Evolutionary conservation across 148 eudicot genomes (phyloP).

Genomic region (Vaccinium corymbosum): DNA sequence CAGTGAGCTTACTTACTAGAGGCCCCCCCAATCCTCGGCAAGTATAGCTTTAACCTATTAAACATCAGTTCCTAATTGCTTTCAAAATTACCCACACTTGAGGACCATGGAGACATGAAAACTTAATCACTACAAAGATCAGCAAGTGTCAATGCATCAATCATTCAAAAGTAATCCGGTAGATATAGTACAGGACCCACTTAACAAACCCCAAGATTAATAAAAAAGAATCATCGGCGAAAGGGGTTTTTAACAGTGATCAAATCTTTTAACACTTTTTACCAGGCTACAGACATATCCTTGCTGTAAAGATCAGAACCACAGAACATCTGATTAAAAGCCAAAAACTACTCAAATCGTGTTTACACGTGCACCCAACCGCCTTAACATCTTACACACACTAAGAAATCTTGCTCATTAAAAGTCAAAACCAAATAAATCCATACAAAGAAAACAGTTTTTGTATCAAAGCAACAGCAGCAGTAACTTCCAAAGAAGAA

Average conservation of each 20-base stretch:
- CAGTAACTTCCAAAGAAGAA: neutral
- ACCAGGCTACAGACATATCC: neutral
- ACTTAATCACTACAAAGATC: neutral
- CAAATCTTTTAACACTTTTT: neutral
- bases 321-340: constrained; percentile 8
- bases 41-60: neutral
- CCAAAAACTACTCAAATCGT: neutral
- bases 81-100: too few species aligned
- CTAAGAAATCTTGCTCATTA: neutral
- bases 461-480: neutral
- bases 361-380: constrained; percentile 9
- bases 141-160: neutral
- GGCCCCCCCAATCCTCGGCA: neutral
- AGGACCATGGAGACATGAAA: too few species aligned
- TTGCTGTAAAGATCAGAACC: constrained; percentile 8
- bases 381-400: neutral
- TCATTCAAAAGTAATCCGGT: neutral
- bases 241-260: neutral
- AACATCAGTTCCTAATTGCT: neutral
- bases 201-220: neutral
- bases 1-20: too few species aligned
- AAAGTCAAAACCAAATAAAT: constrained; percentile 9
- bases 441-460: neutral
- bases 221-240: neutral
- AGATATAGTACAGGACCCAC: neutral